Conservation (phyloP, 2,329 filamentous ascomycete species). For the Neonectria punicea region DNA sequence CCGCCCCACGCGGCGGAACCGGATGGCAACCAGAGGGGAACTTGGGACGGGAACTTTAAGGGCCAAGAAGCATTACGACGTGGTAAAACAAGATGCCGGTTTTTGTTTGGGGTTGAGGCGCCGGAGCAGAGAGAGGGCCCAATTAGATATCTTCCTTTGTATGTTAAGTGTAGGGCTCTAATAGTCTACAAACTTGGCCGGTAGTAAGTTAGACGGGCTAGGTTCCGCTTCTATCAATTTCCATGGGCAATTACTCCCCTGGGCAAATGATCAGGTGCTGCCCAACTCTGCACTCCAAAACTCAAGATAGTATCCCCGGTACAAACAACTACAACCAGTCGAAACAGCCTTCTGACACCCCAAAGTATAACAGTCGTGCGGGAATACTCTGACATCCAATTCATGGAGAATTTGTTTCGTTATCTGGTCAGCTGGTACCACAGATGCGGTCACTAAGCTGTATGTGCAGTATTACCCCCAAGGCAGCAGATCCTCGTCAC, state of each 20-base stretch:
- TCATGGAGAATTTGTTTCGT: background rate
- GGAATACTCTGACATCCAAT: background rate
- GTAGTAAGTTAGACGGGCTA: background rate
- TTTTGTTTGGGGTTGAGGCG: background rate
- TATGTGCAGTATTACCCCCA: background rate
- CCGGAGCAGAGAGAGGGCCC: background rate
- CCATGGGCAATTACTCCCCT: background rate
- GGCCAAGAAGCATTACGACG: conserved; percentile 1
- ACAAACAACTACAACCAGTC: background rate
- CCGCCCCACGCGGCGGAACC: conserved; percentile 7
- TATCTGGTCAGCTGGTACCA: conserved; percentile 1
- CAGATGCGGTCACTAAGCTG: background rate
- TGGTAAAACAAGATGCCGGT: background rate
- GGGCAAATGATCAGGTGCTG: no score
- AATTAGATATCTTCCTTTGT: background rate
- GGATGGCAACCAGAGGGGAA: background rate
- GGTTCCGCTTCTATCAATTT: no score
- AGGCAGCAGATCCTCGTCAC: background rate
- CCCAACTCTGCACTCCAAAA: background rate
- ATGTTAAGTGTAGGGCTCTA: no score
- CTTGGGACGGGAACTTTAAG: background rate
- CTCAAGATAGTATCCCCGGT: background rate
- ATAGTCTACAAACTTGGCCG: background rate
- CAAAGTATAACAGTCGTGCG: background rate
- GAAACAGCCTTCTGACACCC: background rate